These are phyloP conservation scores for Medicago arabica DNA, from an alignment of 306 rosid genomes.

Conservation along the genomic window DNA sequence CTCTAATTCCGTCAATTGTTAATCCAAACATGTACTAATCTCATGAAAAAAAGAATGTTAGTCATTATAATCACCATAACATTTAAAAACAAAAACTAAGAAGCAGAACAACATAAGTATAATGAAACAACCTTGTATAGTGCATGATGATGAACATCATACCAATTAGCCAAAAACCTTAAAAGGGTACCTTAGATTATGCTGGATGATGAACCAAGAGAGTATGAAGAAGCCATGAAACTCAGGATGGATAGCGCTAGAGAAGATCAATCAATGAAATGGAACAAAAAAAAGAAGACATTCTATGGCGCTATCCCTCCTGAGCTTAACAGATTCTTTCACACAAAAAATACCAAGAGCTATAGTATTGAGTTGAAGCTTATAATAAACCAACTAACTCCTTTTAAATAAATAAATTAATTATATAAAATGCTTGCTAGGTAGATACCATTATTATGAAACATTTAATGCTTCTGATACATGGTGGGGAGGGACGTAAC, in stretches of 20 bases:
- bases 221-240: slow-evolving; percentile 78
- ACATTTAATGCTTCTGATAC: slow-evolving; percentile 59
- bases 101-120: not conserved
- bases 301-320: slow-evolving; percentile 94
- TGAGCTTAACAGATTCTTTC: slow-evolving; percentile 79
- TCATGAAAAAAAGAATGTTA: too few relatives aligned
- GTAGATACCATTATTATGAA: slow-evolving; percentile 49
- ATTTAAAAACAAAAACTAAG: not conserved
- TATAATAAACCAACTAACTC: not conserved
- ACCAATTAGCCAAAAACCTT: slow-evolving; percentile 1
- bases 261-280: slow-evolving; percentile 21
- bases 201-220: not conserved
- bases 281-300: not conserved
- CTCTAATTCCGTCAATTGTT: not conserved
- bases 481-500: slow-evolving; percentile 59
- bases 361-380: slow-evolving; percentile 16
- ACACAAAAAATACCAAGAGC: slow-evolving; percentile 33
- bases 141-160: not conserved
- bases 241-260: slow-evolving; percentile 95
- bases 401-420: slow-evolving; percentile 7
- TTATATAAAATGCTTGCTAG: slow-evolving; percentile 18
- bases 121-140: slow-evolving; percentile 10
- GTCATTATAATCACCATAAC: too few relatives aligned
- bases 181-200: not conserved
- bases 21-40: not conserved